phyloP scores from a whole-genome alignment of 352 stramenopile species.

The Phytophthora fragariae region DNA sequence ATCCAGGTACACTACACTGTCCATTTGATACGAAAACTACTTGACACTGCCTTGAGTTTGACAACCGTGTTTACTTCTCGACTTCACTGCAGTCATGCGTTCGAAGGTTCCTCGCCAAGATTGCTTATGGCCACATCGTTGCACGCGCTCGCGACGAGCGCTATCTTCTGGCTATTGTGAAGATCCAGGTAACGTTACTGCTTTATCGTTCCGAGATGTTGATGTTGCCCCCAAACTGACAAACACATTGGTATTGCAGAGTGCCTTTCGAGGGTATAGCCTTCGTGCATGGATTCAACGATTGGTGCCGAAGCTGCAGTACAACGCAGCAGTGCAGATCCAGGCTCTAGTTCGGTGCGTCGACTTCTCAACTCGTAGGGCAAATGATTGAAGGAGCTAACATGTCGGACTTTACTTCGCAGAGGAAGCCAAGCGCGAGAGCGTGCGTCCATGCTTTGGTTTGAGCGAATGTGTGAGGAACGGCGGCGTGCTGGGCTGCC shows the following conservation, averaged over 20 bases:
- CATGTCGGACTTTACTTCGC: background rate
- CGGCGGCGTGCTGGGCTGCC: slow-evolving; percentile 38
- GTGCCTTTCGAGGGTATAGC: slow-evolving; percentile 51
- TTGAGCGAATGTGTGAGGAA: slow-evolving; percentile 59
- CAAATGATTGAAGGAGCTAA: background rate
- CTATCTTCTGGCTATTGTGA: slow-evolving; percentile 46
- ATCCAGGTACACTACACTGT: slow-evolving; percentile 51
- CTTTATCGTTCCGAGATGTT: background rate
- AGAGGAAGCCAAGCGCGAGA: slow-evolving; percentile 65
- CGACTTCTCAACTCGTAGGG: background rate
- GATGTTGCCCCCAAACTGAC: background rate
- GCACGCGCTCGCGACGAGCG: slow-evolving; percentile 54
- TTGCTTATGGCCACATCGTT: slow-evolving; percentile 50
- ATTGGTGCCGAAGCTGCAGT: slow-evolving; percentile 52
- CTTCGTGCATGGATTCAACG: slow-evolving; percentile 51
- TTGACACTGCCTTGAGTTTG: background rate
- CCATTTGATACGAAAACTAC: background rate
- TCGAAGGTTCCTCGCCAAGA: slow-evolving; percentile 59
- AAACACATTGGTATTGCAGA: slow-evolving; percentile 25
- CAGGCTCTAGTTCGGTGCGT: slow-evolving; percentile 62
- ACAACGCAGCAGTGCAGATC: slow-evolving; percentile 58
- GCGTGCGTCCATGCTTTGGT: slow-evolving; percentile 54
- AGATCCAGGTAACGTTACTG: slow-evolving; percentile 52
- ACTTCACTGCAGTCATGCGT: slow-evolving; percentile 38
- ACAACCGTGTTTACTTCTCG: background rate